Evolutionary conservation across 306 rosid genomes (phyloP).

Genomic region (Gynostemma pentaphyllum): DNA sequence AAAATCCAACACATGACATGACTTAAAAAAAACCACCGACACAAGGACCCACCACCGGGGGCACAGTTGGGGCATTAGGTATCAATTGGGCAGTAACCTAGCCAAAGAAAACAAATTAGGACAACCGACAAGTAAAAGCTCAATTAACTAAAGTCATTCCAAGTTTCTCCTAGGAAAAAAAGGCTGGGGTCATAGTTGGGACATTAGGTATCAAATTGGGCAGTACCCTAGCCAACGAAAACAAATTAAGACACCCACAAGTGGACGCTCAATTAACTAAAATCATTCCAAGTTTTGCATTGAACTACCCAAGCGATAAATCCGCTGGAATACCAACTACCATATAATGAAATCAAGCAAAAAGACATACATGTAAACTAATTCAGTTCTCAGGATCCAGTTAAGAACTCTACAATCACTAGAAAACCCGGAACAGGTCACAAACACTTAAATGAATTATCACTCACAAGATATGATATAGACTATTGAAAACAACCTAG

Average conservation of each 20-base stretch:
- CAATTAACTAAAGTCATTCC: no score
- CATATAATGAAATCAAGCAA: neutral
- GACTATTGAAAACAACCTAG: neutral
- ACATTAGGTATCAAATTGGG: neutral
- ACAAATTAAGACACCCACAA: neutral
- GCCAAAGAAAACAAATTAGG: neutral
- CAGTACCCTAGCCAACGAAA: neutral
- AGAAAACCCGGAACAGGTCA: neutral
- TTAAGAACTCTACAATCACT: neutral
- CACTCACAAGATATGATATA: neutral
- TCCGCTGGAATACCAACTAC: neutral
- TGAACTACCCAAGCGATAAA: neutral
- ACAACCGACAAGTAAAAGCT: neutral
- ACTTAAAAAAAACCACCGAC: no score
- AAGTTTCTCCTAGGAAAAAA: no score
- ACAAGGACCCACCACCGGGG: no score
- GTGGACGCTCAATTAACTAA: neutral
- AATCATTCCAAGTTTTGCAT: neutral
- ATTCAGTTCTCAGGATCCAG: neutral
- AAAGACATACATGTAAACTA: neutral
- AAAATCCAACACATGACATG: no score
- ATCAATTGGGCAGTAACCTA: neutral
- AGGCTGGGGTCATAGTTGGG: no score
- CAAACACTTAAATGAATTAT: neutral
- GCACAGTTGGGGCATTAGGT: no score